Conservation (phyloP, 1,139 yeast genomes). For the Pichia sp. region DNA sequence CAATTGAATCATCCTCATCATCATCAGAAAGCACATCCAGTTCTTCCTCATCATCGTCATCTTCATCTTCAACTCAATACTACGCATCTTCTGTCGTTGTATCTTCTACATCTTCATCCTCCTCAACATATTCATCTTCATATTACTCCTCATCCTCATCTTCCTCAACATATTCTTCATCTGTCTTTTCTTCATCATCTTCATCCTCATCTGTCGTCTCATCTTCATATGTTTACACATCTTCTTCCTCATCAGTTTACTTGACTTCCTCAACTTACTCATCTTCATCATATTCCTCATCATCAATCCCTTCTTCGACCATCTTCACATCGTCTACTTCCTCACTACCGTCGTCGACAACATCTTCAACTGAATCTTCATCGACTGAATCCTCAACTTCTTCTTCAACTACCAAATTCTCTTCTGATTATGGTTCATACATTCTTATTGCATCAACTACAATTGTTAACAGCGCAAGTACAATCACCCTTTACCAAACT, state of each 20-base stretch:
- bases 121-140: background rate
- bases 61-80: background rate
- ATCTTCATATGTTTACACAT: background rate
- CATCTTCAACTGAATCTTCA: slow-evolving; percentile 7
- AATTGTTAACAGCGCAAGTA: slow-evolving; percentile 16
- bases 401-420: slow-evolving; percentile 18
- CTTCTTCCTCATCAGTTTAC: no score
- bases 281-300: background rate
- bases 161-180: slow-evolving; percentile 7
- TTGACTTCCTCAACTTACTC: background rate
- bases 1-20: slow-evolving; percentile 1
- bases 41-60: slow-evolving; percentile 8
- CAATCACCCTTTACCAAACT: slow-evolving; percentile 17
- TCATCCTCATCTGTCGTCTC: slow-evolving; percentile 7
- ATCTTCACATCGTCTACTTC: background rate
- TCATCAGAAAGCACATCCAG: background rate
- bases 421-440: slow-evolving; percentile 14
- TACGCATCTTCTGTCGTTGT: no score
- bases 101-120: slow-evolving; percentile 5
- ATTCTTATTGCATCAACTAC: slow-evolving; percentile 20
- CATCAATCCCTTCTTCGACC: background rate
- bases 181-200: slow-evolving; percentile 7
- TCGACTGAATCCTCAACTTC: slow-evolving; percentile 11
- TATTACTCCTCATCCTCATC: background rate
- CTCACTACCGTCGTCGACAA: background rate